Conservation (phyloP, 208 protist species). For the Leishmania tarentolae region DNA sequence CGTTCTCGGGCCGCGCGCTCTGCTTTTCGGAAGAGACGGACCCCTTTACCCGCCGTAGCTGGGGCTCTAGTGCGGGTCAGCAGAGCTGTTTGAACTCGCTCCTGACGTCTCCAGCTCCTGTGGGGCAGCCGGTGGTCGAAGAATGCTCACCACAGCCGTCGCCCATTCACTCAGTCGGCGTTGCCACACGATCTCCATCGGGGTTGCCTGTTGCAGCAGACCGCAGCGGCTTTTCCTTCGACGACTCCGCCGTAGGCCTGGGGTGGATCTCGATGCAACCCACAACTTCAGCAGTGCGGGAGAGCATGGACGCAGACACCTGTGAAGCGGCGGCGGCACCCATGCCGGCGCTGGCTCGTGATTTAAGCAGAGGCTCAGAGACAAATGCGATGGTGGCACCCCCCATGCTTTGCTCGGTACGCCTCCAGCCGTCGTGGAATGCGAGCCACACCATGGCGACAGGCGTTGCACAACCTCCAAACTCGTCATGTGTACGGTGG, state of each 20-base stretch:
- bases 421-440: neutral
- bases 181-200: conserved; percentile 18
- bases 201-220: conserved; percentile 20
- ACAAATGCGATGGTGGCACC: neutral
- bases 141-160: conserved; percentile 32
- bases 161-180: conserved; percentile 14
- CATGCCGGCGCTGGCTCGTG: neutral
- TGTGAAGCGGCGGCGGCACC: neutral
- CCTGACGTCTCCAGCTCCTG: conserved; percentile 21
- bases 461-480: neutral
- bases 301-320: neutral
- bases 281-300: neutral
- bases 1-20: conserved; percentile 21
- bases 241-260: conserved; percentile 20
- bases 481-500: conserved; percentile 12
- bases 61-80: conserved; percentile 26
- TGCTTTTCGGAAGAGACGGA: conserved; percentile 34
- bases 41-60: conserved; percentile 21
- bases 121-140: conserved; percentile 7
- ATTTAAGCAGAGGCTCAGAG: neutral
- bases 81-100: conserved; percentile 31
- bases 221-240: conserved; percentile 17
- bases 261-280: conserved; percentile 13
- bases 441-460: neutral
- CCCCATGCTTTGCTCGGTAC: neutral